phyloP scores from a whole-genome alignment of 257 asterid genomes.

The Avicennia marina region DNA sequence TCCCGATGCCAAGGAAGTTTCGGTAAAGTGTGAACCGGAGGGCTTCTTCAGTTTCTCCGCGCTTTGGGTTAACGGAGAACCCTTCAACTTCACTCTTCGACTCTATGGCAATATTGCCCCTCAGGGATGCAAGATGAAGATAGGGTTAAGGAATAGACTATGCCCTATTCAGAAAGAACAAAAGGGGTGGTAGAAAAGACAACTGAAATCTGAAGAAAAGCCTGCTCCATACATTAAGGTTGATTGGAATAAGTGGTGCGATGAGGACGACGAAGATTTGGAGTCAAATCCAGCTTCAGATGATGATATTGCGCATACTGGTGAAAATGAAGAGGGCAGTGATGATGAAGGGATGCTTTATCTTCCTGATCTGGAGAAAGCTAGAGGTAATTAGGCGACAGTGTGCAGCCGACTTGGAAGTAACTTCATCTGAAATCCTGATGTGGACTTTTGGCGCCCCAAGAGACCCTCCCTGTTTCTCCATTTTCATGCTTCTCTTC shows the following conservation, averaged over 20 bases:
- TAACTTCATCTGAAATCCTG: too few relatives aligned
- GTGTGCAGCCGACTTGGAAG: too few relatives aligned
- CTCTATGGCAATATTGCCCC: conserved; percentile 56
- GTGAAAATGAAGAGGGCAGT: conserved; percentile 64
- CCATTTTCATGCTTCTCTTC: too few relatives aligned
- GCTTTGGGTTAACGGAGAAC: conserved; percentile 43
- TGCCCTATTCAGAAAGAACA: conserved; percentile 67
- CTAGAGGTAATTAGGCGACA: conserved; percentile 47
- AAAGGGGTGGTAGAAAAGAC: conserved; percentile 82
- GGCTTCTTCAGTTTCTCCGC: conserved; percentile 75
- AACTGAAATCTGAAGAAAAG: conserved; percentile 70
- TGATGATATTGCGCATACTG: conserved; percentile 47
- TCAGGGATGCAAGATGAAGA: conserved; percentile 74
- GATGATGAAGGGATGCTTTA: conserved; percentile 95
- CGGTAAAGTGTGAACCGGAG: conserved; percentile 53
- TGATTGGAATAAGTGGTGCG: conserved; percentile 93
- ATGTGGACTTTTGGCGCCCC: too few relatives aligned
- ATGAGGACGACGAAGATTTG: conserved; percentile 79
- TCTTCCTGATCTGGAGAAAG: conserved; percentile 91
- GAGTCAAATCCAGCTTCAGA: conserved; percentile 55
- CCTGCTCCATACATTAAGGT: conserved; percentile 84
- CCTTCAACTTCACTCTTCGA: conserved; percentile 55
- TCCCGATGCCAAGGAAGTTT: conserved; percentile 74
- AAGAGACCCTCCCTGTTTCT: too few relatives aligned
- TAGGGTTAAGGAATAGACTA: conserved; percentile 54